These are phyloP conservation scores for Wickerhamiella vanderwaltii DNA, from an alignment of 805 yeast species.

Conservation along the genomic window DNA sequence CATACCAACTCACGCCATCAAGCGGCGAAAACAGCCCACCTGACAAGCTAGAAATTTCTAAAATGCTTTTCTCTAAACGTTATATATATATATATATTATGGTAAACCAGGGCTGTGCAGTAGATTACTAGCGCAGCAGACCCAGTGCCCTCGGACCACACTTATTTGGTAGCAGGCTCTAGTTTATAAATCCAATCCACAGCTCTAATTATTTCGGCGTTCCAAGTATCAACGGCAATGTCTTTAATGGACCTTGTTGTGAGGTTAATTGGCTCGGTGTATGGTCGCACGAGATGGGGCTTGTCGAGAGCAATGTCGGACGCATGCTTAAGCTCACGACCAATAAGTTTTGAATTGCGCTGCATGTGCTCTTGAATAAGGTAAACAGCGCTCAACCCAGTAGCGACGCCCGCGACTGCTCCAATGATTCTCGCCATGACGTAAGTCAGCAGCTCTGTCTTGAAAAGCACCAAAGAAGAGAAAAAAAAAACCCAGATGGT, in stretches of 20 bases:
- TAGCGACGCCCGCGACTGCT: conserved; percentile 48
- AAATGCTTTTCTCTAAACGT: too few relatives aligned
- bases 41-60: too few relatives aligned
- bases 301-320: conserved; percentile 41
- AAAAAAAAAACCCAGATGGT: too few relatives aligned
- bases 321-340: conserved; percentile 38
- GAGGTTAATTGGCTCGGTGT: conserved; percentile 36
- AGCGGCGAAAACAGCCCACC: too few relatives aligned
- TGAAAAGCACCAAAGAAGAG: too few relatives aligned
- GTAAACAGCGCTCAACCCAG: conserved; percentile 47
- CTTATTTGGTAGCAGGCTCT: neutral
- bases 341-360: conserved; percentile 35
- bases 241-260: conserved; percentile 40
- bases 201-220: conserved; percentile 51
- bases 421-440: conserved; percentile 42
- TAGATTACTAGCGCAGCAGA: too few relatives aligned
- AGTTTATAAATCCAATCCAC: conserved; percentile 47
- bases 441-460: neutral
- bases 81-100: too few relatives aligned
- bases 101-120: too few relatives aligned
- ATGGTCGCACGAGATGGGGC: conserved; percentile 36
- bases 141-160: neutral
- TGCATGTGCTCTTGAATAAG: conserved; percentile 47
- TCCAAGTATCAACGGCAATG: conserved; percentile 69
- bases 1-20: too few relatives aligned